Conservation (phyloP, 2,329 filamentous ascomycete species). For the Xylaria sp. region DNA sequence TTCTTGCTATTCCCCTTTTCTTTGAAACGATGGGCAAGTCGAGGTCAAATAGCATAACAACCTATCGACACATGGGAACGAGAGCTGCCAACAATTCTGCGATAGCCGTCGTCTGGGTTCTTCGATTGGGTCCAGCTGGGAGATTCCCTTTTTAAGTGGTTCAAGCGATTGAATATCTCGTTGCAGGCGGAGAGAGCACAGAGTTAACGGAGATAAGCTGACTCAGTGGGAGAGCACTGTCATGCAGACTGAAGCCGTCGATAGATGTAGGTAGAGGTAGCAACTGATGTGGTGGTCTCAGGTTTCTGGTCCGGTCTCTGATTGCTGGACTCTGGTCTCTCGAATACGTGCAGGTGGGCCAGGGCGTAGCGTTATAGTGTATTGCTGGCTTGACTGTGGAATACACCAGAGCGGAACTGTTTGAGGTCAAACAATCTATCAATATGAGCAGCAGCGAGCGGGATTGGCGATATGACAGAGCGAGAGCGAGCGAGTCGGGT, state of each 20-base stretch:
- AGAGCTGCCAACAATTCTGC: slow-evolving; percentile 1
- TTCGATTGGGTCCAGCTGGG: slow-evolving; percentile 20
- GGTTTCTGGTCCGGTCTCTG: neutral
- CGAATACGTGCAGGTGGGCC: neutral
- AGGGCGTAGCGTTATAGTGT: neutral
- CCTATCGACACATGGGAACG: slow-evolving; percentile 17
- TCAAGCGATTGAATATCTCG: slow-evolving; percentile 34
- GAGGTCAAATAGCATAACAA: slow-evolving; percentile 12
- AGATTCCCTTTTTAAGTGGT: slow-evolving; percentile 33
- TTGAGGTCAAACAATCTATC: slow-evolving; percentile 15
- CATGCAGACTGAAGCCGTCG: slow-evolving; percentile 16
- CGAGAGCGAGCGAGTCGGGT: slow-evolving; percentile 13
- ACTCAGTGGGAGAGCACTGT: slow-evolving; percentile 23
- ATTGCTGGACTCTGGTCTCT: too few relatives aligned
- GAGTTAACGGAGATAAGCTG: slow-evolving; percentile 26
- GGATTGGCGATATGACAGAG: slow-evolving; percentile 20
- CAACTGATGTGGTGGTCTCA: slow-evolving; percentile 14
- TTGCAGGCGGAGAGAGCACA: slow-evolving; percentile 25
- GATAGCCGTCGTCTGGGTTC: slow-evolving; percentile 9
- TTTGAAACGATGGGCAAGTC: slow-evolving; percentile 10
- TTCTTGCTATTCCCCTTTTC: slow-evolving; percentile 4
- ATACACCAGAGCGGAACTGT: slow-evolving; percentile 1
- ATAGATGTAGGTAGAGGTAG: slow-evolving; percentile 21
- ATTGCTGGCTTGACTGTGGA: slow-evolving; percentile 1
- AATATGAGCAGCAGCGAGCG: slow-evolving; percentile 11